Evolutionary conservation across 2,329 filamentous ascomycete genomes (phyloP), one percentile per base, ranked within the genome.

Genomic region (Calonectria henricotiae): DNA sequence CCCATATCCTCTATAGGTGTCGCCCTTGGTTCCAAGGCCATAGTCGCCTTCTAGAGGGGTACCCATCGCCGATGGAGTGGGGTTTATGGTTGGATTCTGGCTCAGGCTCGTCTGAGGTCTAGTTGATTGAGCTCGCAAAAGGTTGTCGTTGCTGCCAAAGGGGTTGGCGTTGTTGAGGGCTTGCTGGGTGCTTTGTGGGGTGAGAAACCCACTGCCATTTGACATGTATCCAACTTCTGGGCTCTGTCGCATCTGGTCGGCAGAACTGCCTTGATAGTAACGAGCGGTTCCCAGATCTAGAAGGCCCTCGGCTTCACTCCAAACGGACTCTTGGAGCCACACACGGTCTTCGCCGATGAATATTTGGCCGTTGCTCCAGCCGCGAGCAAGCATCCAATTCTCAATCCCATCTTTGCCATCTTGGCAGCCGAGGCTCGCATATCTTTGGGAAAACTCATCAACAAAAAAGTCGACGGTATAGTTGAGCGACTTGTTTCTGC

Each of bases 231-330:
- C 32, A 5, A 55, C 13, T 3, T 55, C 86, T 30, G 83, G 78
- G 11, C 71, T 75, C 9, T 79, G 79, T 20, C 79, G 71, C 47
- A 81, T 81, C 44, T 90, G 88, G 65, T 88, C 85, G 1, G 91
- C 90, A 82, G 96, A 96, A 77, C 97, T 86, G 5, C 20, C 32
- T 55, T 55, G 51, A 25, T 23, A 55, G 3, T 55, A 23, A 17
- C 51, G 51, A 9, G 32, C n/a, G 2, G 32, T 11, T 5, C 51
- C 35, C 6, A 55, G 20, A 78, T 98, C 96, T 27, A 98, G 91
- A 93, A 98, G 97, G 71, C 90, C 93, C 84, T 99, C 96, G 6
- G 95, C 96, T 83, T 98, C 96, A 96, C 96, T 98, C 96, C 96
- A 99, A 2, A 95, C 93, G 68, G 86, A 89, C 82, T 99, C 96